phyloP scores from a whole-genome alignment of 768 basidiomycete species.

The Naganishia antarctica region DNA sequence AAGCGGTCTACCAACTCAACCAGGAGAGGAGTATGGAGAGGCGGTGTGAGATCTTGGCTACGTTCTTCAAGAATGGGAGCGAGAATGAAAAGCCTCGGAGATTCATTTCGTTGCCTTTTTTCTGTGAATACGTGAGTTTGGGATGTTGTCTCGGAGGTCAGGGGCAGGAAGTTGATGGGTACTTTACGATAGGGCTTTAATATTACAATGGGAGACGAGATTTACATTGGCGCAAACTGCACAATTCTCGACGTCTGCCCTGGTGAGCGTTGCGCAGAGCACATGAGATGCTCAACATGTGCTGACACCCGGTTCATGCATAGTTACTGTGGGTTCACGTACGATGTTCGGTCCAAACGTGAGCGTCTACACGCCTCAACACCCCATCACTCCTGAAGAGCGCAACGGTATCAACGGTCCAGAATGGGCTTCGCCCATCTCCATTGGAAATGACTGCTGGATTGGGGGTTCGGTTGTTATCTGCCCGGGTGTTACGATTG shows the following conservation, averaged over 20 bases:
- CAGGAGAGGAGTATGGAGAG: slow-evolving; percentile 25
- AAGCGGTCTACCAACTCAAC: slow-evolving; percentile 33
- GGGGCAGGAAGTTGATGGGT: neutral
- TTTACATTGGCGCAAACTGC: slow-evolving; percentile 38
- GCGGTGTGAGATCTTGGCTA: slow-evolving; percentile 28
- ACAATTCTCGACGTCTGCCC: slow-evolving; percentile 39
- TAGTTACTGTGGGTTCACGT: slow-evolving; percentile 44
- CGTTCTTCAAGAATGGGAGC: slow-evolving; percentile 23
- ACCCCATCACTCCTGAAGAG: slow-evolving; percentile 40
- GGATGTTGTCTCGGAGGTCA: neutral
- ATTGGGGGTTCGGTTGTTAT: slow-evolving; percentile 46
- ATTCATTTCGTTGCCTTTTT: slow-evolving; percentile 32
- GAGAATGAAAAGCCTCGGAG: slow-evolving; percentile 23
- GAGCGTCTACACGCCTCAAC: slow-evolving; percentile 39
- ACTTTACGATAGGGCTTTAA: neutral
- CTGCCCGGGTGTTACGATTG: slow-evolving; percentile 46
- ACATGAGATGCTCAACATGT: neutral
- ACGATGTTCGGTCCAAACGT: slow-evolving; percentile 47
- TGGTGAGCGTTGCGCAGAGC: slow-evolving; percentile 32
- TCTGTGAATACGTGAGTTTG: slow-evolving; percentile 43
- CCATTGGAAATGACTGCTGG: slow-evolving; percentile 51
- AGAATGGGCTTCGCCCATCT: slow-evolving; percentile 45
- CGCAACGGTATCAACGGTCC: slow-evolving; percentile 42
- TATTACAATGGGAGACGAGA: slow-evolving; percentile 35
- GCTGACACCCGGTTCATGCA: neutral